Base-by-base conservation (phyloP, 331 rosid genomes). In the Rhamnella rubrinervis region DNA sequence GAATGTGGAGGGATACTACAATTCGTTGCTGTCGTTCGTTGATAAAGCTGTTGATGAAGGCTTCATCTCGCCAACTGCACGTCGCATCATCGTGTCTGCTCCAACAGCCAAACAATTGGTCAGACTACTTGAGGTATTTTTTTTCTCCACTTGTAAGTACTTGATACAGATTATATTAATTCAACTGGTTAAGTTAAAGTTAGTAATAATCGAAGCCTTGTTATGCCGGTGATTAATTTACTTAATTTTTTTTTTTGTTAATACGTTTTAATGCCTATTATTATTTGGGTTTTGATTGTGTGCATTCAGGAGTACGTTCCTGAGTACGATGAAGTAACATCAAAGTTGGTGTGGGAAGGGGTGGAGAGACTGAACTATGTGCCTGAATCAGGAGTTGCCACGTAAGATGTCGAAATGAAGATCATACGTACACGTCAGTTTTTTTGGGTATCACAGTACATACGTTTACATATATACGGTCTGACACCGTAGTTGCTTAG, bases 21-120 rank as follows among this genome's bases (percentile, higher is more conserved):
- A 95, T 80, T 89, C 99, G n/a, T 79, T 95, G 85, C 78, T 95
- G 80, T 71, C 78, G 44, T 95, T 95, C 84, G 89, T 95, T 1
- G 99, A 95, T 68, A 89, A 95, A 80, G 97, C 99, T 58, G 96
- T 95, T 65, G 99, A 91, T 85, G 99, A 95, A 89, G 99, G 99
- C 79, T 95, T 95, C 75, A 77, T 95, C 50, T 91, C 99, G 8
- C 93, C 93, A 31, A 89, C 83, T 47, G 99, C 99, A 69, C 99
- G 99, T 82, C 99, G 92, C 59, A 95, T 95, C 68, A 91, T 91
- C 75, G 91, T 95, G 82, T 95, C 99, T 47, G 97, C 99, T 25
- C 92, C 99, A 80, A 87, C 99, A 18, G 95, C 99, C 79, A 84
- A 87, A 46, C 83, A 89, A 37, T 77, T 95, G 81, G 93, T 95